phyloP scores from a whole-genome alignment of 768 basidiomycete species.

The Cystofilobasidium capitatum region DNA sequence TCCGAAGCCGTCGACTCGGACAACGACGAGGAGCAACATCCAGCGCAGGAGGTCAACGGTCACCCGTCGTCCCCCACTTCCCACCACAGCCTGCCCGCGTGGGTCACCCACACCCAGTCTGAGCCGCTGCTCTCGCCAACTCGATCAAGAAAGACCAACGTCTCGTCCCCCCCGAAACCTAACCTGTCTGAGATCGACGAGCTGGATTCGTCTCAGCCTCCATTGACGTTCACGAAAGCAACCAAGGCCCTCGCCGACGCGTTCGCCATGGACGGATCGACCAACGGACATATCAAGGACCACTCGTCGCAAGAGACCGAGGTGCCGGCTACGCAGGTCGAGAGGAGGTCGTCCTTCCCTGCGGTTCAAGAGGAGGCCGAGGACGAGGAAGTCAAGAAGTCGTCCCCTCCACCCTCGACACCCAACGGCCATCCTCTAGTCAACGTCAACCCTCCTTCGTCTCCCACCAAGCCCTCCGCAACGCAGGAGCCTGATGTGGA shows the following conservation, averaged over 20 bases:
- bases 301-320: background rate
- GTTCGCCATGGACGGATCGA: background rate
- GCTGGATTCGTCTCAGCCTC: background rate
- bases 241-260: background rate
- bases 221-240: background rate
- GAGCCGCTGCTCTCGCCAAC: background rate
- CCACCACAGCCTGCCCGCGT: background rate
- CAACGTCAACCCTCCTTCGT: background rate
- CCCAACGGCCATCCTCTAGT: background rate
- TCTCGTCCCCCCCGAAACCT: background rate
- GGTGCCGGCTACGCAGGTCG: background rate
- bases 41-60: background rate
- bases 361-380: background rate
- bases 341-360: background rate
- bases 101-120: background rate
- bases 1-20: no score
- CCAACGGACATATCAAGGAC: background rate
- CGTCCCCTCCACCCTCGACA: background rate
- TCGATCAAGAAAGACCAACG: no score
- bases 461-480: background rate
- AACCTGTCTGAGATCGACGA: constrained; percentile 3
- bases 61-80: background rate
- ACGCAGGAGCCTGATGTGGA: no score
- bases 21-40: no score
- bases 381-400: no score